Base-by-base conservation (phyloP, 768 basidiomycete genomes). In the Termitomyces sp. region DNA sequence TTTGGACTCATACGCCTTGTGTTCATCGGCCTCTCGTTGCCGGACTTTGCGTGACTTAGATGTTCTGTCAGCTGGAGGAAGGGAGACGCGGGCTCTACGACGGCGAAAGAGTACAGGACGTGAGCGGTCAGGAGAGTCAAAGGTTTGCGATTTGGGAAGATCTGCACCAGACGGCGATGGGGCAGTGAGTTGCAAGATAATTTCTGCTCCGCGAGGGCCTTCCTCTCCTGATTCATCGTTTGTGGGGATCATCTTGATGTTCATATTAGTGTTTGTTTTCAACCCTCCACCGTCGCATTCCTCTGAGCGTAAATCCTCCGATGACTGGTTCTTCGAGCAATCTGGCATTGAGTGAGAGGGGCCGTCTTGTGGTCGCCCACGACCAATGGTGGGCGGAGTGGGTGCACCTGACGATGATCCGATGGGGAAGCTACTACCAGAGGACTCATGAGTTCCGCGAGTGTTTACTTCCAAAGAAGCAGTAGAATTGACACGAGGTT, bases 1-100 rank as follows among this genome's bases (percentile, higher is more conserved):
- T 67, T 86, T 87, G 49, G 69, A 68, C 48, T 86, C 83, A 57
- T 91, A 88, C 60, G 82, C 69, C 43, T 74, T 74, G 51, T 77
- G 76, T 58, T 81, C 81, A 47, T 85, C 81, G 13, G 73, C 76
- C 48, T 77, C 75, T 54, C 66, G 67, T 46, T 72, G 74, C 13
- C 71, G 67, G 27, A 69, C 71, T 52, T 76, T 70, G 22, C 59
- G 65, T 16, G 60, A 64, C 40, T 56, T 68, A 40, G 45, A 62
- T 20, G 58, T 62, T 40, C 69, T 60, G 37, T 71, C 69, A 40
- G 60, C 56, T 10, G 67, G 52, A 39, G 67, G 71, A 30, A 72
- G 59, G 16, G 72, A 72, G 26, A 58, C 62, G 26, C 64, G 69
- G 32, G 65, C 64, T 57, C 65, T 67, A 34, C 71, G 70, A 40